Evolutionary conservation across 1,284 basidiomycete species (phyloP), one percentile per base, ranked within the genome.

Genomic region (Marasmius sp.): DNA sequence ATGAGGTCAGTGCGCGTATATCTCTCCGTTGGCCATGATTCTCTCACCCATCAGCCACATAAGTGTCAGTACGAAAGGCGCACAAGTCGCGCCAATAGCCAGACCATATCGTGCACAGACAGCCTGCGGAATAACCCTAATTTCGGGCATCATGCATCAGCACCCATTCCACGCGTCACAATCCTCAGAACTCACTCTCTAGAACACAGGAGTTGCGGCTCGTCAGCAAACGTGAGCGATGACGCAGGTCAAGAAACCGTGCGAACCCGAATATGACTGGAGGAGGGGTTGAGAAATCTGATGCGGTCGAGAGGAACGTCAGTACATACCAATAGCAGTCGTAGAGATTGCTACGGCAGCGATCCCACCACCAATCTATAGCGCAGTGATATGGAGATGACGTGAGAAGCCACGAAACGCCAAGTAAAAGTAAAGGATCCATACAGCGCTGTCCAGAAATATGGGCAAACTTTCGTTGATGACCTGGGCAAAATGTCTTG

Each of bases 401-500:
- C 3, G 16, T 50, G 16, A 12, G 7, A 52, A 47, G 11, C 34
- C 37, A 38, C 41, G 12, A 16, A 20, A 47, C 16, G 8, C n/a
- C n/a, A 43, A 47, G 45, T 8, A n/a, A 20, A 47, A 2, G 16
- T 6, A 3, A 12, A 54, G 20, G 10, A 33, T n/a, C 71, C 88
- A 63, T 73, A 93, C 89, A 16, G 96, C 91, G 66, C 88, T 91
- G 70, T 98, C 94, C 53, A 97, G 80, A 73, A 98, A 97, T 65
- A 98, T 95, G 22, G 96, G 96, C 57, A 98, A 85, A 71, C 91
- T 93, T 74, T 96, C 94, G 72, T 96, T 96, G 66, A 95, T 85
- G 68, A 96, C 88, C 92, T 63, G 50, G 16, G 6, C 1, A 91
- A 65, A 68, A 70, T 53, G 70, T 63, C 41, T 48, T 41, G 37